A percentile compares a stretch with the other conserved stretches of the same genome.
Evolutionary conservation across 192 early-diverging fungal genomes (phyloP).

Genomic region (Obelidium mucronatum): DNA sequence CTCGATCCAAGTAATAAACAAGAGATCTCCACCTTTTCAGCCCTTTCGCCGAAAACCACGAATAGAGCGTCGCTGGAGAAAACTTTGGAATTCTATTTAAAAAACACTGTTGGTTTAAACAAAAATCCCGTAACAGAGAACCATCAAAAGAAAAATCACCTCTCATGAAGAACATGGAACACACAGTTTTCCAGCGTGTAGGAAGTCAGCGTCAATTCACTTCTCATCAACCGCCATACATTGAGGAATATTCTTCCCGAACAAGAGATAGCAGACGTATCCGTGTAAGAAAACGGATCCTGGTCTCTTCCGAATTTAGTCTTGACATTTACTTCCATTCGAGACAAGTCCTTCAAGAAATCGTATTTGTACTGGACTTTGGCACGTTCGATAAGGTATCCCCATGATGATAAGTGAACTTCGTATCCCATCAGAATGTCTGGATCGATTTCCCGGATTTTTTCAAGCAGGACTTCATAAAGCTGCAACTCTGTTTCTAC

Average conservation of each 20-base stretch:
- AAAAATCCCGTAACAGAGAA: background rate
- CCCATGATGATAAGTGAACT: conserved; percentile 87
- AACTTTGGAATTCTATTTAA: conserved; percentile 71
- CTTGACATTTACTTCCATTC: conserved; percentile 47
- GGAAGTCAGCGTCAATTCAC: conserved; percentile 75
- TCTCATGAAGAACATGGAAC: conserved; percentile 71
- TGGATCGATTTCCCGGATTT: conserved; percentile 73
- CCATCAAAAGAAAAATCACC: conserved; percentile 59
- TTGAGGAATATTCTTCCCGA: conserved; percentile 85
- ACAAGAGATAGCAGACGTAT: conserved; percentile 69
- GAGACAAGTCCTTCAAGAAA: conserved; percentile 55
- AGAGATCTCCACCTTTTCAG: conserved; percentile 66
- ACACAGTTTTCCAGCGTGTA: conserved; percentile 83
- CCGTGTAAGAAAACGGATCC: conserved; percentile 66
- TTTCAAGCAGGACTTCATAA: conserved; percentile 60
- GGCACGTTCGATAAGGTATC: conserved; percentile 78
- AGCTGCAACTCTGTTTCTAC: conserved; percentile 65
- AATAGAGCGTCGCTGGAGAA: conserved; percentile 58
- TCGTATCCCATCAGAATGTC: conserved; percentile 92
- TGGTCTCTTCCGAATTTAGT: conserved; percentile 49
- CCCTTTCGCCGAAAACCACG: conserved; percentile 67
- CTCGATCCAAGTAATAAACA: conserved; percentile 73
- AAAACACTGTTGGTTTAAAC: background rate
- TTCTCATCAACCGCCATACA: conserved; percentile 86
- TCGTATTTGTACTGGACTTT: conserved; percentile 47